These are phyloP conservation scores for Colletotrichum melonis DNA, from an alignment of 2,329 filamentous ascomycete genomes.

Conservation along the genomic window DNA sequence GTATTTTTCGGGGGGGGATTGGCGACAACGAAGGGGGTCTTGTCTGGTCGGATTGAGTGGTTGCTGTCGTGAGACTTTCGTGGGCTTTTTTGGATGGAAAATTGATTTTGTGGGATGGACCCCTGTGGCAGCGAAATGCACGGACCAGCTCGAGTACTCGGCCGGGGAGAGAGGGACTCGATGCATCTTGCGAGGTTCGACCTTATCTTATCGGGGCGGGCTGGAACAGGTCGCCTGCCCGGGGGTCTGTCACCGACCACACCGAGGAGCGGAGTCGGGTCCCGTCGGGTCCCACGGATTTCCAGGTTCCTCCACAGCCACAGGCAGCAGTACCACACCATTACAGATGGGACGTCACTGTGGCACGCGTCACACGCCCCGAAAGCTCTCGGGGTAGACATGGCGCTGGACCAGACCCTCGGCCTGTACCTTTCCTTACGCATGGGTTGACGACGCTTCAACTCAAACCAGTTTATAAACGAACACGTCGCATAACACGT, in stretches of 20 bases:
- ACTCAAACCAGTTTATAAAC: not conserved
- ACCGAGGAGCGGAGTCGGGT: not conserved
- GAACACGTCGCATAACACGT: constrained; percentile 24
- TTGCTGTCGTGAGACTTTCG: constrained; percentile 29
- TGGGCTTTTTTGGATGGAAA: constrained; percentile 37
- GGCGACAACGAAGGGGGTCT: constrained; percentile 32
- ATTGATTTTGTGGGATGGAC: constrained; percentile 38
- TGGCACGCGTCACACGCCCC: constrained; percentile 27
- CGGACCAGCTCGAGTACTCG: constrained; percentile 14
- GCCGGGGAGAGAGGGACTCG: too few relatives aligned
- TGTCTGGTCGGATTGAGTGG: constrained; percentile 23
- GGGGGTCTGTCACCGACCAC: constrained; percentile 15
- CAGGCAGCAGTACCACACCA: constrained; percentile 12
- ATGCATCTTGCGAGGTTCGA: not conserved
- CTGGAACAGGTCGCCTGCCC: not conserved
- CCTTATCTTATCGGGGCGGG: constrained; percentile 15
- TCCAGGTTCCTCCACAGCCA: not conserved
- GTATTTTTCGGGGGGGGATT: constrained; percentile 43
- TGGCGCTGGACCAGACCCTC: constrained; percentile 6
- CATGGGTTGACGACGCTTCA: constrained; percentile 26
- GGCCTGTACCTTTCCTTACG: not conserved
- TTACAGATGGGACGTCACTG: constrained; percentile 19
- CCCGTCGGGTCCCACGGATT: not conserved
- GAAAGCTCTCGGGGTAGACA: not conserved
- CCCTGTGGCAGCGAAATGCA: constrained; percentile 28